Evolutionary conservation across 345 rosid species (phyloP).

Genomic region (Corymbia maculata): DNA sequence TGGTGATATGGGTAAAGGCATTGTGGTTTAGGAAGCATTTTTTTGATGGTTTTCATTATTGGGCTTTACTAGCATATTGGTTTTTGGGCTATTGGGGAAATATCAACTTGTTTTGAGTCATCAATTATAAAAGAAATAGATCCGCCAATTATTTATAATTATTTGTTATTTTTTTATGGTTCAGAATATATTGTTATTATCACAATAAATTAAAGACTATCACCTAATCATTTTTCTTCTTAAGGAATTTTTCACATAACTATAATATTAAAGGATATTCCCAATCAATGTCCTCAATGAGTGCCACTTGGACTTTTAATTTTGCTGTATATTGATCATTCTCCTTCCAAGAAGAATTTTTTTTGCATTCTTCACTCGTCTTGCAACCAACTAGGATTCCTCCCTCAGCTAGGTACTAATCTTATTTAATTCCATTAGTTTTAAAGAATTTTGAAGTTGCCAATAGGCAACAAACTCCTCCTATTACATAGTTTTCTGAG

Average conservation of each 20-base stretch:
- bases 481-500: background rate
- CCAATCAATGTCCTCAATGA: background rate
- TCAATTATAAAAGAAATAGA: no score
- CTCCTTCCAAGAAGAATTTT: background rate
- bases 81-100: no score
- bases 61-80: no score
- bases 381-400: background rate
- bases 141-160: no score
- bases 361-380: background rate
- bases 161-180: background rate
- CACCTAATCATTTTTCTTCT: no score
- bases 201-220: no score
- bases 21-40: background rate
- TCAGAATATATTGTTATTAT: no score
- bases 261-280: background rate
- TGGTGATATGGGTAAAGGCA: background rate
- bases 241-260: background rate
- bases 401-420: background rate
- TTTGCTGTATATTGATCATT: background rate
- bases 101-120: no score
- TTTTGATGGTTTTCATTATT: no score
- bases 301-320: background rate
- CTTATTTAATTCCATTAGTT: background rate
- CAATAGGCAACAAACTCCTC: background rate
- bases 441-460: background rate